A percentile compares a stretch with the other conserved stretches of the same genome.
Evolutionary conservation across 2,329 filamentous ascomycete species (phyloP).

Genomic region (Metarhizium sp.): DNA sequence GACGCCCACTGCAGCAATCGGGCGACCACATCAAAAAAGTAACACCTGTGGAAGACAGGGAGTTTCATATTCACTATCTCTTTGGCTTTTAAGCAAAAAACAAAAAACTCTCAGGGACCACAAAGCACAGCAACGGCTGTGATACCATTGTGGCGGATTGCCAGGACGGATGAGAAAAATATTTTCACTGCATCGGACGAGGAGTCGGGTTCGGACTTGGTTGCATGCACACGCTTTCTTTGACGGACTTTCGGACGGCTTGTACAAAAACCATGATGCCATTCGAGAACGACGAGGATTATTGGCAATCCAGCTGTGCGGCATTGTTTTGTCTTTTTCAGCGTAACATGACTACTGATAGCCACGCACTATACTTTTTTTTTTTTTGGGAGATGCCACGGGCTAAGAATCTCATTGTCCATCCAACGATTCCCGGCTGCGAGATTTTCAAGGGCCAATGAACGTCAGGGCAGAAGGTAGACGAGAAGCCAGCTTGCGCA

Average conservation of each 20-base stretch:
- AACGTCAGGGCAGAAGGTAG: not conserved
- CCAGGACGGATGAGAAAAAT: conserved; percentile 11
- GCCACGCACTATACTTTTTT: conserved; percentile 1
- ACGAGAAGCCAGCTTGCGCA: not conserved
- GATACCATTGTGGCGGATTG: not conserved
- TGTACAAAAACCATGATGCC: conserved; percentile 5
- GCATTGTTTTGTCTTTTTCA: conserved; percentile 2
- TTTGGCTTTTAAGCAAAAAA: not conserved
- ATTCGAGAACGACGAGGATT: conserved; percentile 2
- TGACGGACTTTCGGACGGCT: conserved; percentile 5
- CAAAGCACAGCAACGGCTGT: conserved; percentile 4
- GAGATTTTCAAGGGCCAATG: not conserved
- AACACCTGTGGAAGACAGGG: not conserved
- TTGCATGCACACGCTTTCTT: conserved; percentile 11
- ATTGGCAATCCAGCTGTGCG: conserved; percentile 3
- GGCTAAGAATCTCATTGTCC: not conserved
- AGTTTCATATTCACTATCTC: not conserved
- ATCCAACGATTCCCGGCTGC: not conserved
- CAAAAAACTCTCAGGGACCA: not conserved
- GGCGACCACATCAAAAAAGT: not conserved
- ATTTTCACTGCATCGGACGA: conserved; percentile 27
- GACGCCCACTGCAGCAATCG: not conserved
- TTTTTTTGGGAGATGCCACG: not conserved
- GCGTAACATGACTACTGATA: conserved; percentile 1
- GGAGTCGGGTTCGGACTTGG: conserved; percentile 29